Evolutionary conservation across 805 yeast species (phyloP), one percentile per base, ranked within the genome.

Genomic region (Wickerhamomyces xylosicus): DNA sequence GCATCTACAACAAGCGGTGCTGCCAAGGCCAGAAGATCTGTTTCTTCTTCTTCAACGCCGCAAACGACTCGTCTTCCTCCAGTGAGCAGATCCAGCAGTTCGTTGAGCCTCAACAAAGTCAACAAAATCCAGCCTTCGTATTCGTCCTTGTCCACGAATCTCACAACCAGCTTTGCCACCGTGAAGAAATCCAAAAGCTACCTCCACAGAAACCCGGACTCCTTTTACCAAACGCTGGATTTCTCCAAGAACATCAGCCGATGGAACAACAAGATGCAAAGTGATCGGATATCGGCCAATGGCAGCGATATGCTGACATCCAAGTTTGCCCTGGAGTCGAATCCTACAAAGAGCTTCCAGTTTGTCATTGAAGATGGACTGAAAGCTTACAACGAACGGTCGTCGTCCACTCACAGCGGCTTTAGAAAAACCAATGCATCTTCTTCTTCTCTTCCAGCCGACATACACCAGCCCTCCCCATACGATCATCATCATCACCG

Each of bases 151-250:
- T 15, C n/a, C n/a, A 14, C 31, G 7, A 28, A 14, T 28, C 11
- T 18, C 44, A 9, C 44, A 8, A 45, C 34, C 3, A 25, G 37
- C n/a, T 31, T 37, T 7, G 19, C n/a, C 6, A 29, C 37, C 10
- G 25, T 53, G 35, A 51, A 47, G 33, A 52, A 52, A 35, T 53
- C 58, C 7, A 49, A 52, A 40, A 47, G 51, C 27, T 51, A 49
- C 33, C 36, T 52, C 14, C 20, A 16, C 16, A 2, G 2, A 31
- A 22, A 43, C 31, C 33, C 45, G 36, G 33, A 36, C 25, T 32
- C 53, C 11, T 32, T 47, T 17, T 52, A 47, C 27, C 45, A 46
- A n/a, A 53, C 58, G 9, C 33, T 53, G 21, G 55, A 53, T 31
- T 52, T 53, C 36, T 50, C 56, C 3, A 51, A 49, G 35, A 35